Evolutionary conservation across 352 stramenopile genomes (phyloP).

Genomic region (Phytophthora ramorum): DNA sequence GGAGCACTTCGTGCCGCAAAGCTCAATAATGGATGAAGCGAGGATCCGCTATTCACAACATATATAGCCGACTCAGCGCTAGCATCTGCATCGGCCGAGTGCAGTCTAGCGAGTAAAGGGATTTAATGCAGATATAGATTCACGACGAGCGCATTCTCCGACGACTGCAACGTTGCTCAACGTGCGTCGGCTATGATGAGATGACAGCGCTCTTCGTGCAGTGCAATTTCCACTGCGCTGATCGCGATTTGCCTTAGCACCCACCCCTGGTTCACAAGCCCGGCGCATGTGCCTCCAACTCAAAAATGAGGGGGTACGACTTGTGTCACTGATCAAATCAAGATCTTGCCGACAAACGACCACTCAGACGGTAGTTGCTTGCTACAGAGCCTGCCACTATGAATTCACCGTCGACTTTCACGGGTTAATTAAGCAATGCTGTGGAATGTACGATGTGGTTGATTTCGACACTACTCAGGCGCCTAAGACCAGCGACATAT

Average conservation of each 20-base stretch:
- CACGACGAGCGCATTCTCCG: too few species aligned
- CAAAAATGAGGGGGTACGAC: not conserved
- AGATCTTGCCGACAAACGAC: not conserved
- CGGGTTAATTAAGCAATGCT: not conserved
- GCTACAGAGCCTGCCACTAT: not conserved
- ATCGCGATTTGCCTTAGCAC: not conserved
- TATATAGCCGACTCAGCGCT: not conserved
- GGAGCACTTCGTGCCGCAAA: not conserved
- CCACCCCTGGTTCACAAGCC: not conserved
- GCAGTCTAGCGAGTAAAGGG: not conserved
- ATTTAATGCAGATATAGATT: not conserved
- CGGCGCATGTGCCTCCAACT: not conserved
- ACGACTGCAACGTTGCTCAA: too few species aligned
- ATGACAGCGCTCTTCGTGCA: too few species aligned
- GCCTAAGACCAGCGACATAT: not conserved
- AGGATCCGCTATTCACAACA: not conserved
- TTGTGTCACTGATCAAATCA: not conserved
- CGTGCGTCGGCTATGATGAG: too few species aligned
- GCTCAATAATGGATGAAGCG: not conserved
- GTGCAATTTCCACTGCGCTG: too few species aligned
- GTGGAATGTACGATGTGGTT: not conserved
- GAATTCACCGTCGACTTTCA: not conserved
- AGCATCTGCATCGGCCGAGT: not conserved
- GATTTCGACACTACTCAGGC: too few species aligned
- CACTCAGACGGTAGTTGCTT: not conserved